A percentile compares a stretch with the other conserved stretches of the same genome.
Evolutionary conservation across 2,329 filamentous ascomycete genomes (phyloP).

Genomic region (Botrytis fragariae): DNA sequence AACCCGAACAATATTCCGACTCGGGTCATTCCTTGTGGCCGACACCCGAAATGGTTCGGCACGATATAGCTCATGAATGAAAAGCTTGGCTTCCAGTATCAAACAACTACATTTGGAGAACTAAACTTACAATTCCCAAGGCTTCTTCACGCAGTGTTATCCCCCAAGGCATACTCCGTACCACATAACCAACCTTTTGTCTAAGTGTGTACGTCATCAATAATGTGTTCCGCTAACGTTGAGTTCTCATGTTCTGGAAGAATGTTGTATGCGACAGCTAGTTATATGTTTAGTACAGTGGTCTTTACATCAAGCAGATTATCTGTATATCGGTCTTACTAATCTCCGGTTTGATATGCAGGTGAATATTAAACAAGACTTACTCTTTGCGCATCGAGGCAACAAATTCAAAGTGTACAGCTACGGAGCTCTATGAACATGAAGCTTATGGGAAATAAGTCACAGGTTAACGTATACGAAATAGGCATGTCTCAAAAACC

Average conservation of each 20-base stretch:
- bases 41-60: not conserved
- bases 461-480: no score
- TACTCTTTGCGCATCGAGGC: not conserved
- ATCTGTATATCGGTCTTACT: rapidly evolving
- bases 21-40: not conserved
- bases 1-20: not conserved
- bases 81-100: not conserved
- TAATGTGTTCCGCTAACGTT: not conserved
- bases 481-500: no score
- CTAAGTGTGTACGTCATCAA: not conserved
- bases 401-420: not conserved
- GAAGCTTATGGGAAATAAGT: no score
- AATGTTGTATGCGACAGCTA: not conserved
- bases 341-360: no score
- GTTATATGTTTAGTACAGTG: no score
- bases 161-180: not conserved
- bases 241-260: not conserved
- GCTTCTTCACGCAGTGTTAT: not conserved
- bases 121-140: not conserved
- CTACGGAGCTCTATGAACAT: not conserved
- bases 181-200: not conserved
- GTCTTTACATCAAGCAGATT: not conserved
- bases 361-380: not conserved
- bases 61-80: not conserved
- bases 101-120: not conserved